phyloP scores from a whole-genome alignment of 2,329 filamentous ascomycete genomes.

The Chrysosphaeria jannelii region DNA sequence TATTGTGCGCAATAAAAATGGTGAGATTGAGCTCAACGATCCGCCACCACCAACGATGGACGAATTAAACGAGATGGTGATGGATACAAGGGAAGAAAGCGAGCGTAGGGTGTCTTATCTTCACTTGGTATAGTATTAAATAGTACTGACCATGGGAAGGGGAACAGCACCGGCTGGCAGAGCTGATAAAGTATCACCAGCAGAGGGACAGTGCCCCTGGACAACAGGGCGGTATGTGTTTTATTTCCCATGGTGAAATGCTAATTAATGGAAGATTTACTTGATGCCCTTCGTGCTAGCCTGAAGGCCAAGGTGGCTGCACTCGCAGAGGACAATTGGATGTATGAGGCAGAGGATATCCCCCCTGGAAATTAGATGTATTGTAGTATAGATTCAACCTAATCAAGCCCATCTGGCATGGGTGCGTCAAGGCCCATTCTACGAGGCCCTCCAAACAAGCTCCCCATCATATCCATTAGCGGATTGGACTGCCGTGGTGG shows the following conservation, averaged over 20 bases:
- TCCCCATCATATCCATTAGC: constrained; percentile 94
- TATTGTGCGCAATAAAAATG: constrained; percentile 29
- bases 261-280: constrained; percentile 29
- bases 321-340: constrained; percentile 65
- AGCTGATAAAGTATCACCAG: constrained; percentile 29
- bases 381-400: no score
- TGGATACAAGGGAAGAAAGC: constrained; percentile 25
- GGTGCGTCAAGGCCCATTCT: constrained; percentile 19
- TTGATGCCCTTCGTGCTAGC: constrained; percentile 38
- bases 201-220: constrained; percentile 23
- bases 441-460: constrained; percentile 50
- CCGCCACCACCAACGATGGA: constrained; percentile 21
- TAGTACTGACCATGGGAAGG: constrained; percentile 12
- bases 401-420: constrained; percentile 28
- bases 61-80: constrained; percentile 21
- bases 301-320: constrained; percentile 41
- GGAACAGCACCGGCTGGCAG: constrained; percentile 27
- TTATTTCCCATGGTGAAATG: no score
- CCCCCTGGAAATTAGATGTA: constrained; percentile 8
- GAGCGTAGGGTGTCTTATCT: no score
- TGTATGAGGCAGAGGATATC: constrained; percentile 46
- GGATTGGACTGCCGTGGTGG: constrained; percentile 75
- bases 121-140: no score
- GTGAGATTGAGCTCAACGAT: constrained; percentile 28
- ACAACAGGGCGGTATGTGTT: constrained; percentile 27